Percentiles rank a stretch among this genome's conserved stretches.
phyloP scores from a whole-genome alignment of 2,329 filamentous ascomycete genomes.

The Podosphaera fusca region DNA sequence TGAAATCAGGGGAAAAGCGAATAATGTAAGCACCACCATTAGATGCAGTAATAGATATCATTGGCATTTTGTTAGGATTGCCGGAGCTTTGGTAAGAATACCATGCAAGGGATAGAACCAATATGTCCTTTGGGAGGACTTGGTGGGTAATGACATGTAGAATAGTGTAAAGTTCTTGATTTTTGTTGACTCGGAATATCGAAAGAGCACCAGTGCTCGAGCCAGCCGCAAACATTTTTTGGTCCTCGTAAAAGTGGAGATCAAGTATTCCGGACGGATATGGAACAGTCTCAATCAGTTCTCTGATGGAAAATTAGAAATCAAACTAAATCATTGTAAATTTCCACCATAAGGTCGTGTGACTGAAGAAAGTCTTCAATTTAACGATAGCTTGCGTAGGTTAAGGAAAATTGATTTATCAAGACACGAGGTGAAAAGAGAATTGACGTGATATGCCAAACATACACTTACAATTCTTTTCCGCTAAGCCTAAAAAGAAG shows the following conservation, averaged over 20 bases:
- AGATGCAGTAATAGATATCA: not conserved
- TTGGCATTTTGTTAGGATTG: not conserved
- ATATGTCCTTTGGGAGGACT: not conserved
- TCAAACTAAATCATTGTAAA: not conserved
- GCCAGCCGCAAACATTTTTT: not conserved
- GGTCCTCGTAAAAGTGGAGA: conserved; percentile 1
- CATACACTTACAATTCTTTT: not conserved
- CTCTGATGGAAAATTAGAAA: not conserved
- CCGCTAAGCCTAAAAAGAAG: not conserved
- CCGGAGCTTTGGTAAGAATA: not conserved
- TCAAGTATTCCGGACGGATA: conserved; percentile 1
- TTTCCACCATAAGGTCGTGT: not conserved
- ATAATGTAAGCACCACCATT: not conserved
- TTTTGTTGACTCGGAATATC: not conserved
- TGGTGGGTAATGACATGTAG: not conserved
- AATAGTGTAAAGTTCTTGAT: not conserved
- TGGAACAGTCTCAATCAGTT: not conserved
- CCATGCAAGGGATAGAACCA: conserved; percentile 1
- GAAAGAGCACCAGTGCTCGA: conserved; percentile 1
- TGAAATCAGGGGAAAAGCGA: not conserved
- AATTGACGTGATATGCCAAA: not conserved
- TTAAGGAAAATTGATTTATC: not conserved
- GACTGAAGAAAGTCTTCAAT: not conserved
- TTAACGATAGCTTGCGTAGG: not conserved
- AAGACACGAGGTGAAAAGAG: not conserved